phyloP scores from a whole-genome alignment of 2,329 filamentous ascomycete species.

The Colletotrichum truncatum region DNA sequence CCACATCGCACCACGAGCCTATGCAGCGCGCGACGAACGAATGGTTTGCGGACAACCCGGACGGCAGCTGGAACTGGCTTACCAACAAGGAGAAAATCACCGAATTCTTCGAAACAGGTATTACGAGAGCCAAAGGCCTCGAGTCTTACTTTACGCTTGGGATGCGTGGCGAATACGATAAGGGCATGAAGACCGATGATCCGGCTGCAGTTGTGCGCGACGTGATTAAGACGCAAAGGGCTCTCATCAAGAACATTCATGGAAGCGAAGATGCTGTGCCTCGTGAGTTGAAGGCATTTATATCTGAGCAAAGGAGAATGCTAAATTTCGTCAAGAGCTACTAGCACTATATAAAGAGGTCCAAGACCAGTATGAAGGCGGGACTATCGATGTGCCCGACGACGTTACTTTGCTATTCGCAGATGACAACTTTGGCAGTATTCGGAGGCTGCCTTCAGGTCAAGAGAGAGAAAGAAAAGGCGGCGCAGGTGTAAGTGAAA shows the following conservation, averaged over 20 bases:
- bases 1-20: constrained; percentile 72
- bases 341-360: constrained; percentile 75
- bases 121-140: constrained; percentile 60
- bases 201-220: constrained; percentile 61
- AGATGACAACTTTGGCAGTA: constrained; percentile 71
- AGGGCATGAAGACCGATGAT: constrained; percentile 57
- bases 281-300: constrained; percentile 42
- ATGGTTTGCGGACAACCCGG: constrained; percentile 46
- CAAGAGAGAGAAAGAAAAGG: constrained; percentile 62
- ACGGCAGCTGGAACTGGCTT: constrained; percentile 69
- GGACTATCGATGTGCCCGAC: constrained; percentile 63
- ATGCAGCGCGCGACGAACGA: constrained; percentile 68
- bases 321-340: constrained; percentile 52
- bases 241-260: constrained; percentile 62
- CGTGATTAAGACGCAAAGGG: constrained; percentile 63
- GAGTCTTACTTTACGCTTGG: constrained; percentile 67
- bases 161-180: constrained; percentile 70
- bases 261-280: constrained; percentile 50
- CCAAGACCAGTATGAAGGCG: constrained; percentile 68
- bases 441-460: constrained; percentile 63
- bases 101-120: constrained; percentile 65
- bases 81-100: constrained; percentile 64
- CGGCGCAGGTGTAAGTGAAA: constrained; percentile 60
- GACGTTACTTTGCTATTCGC: constrained; percentile 70
- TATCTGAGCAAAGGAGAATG: neutral